These are phyloP conservation scores for Diaporthe sp. DNA, from an alignment of 2,329 filamentous ascomycete genomes.

Conservation along the genomic window DNA sequence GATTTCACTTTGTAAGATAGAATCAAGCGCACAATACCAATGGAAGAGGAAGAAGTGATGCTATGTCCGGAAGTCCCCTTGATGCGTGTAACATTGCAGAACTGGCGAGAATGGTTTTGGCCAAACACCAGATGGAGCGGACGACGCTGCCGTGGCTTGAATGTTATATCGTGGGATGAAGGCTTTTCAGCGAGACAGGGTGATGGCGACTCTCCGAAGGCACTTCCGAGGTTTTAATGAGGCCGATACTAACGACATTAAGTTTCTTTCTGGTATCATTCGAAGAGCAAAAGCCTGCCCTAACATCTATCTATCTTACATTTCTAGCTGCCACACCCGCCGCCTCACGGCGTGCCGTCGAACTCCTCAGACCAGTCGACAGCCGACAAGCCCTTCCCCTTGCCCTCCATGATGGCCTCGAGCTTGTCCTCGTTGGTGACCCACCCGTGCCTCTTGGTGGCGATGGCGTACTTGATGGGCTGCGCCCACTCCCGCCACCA, in stretches of 20 bases:
- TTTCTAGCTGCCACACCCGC: not conserved
- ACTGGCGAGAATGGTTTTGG: too few species aligned
- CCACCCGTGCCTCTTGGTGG: slow-evolving; percentile 56
- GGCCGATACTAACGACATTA: too few species aligned
- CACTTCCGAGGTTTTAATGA: too few species aligned
- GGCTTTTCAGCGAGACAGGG: too few species aligned
- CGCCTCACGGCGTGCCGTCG: not conserved
- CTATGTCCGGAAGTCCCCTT: not conserved
- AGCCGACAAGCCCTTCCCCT: slow-evolving; percentile 51
- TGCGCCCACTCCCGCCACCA: slow-evolving; percentile 69
- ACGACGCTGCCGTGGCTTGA: not conserved
- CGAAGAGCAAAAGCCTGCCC: not conserved
- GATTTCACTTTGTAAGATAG: slow-evolving; percentile 18
- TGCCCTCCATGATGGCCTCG: slow-evolving; percentile 65
- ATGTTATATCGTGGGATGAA: not conserved
- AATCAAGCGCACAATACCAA: not conserved
- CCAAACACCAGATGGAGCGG: not conserved
- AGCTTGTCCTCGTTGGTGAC: slow-evolving; percentile 68
- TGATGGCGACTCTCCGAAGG: not conserved
- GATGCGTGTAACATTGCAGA: too few species aligned
- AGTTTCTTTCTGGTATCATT: not conserved
- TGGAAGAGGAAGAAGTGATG: not conserved
- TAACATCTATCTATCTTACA: not conserved
- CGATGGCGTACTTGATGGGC: slow-evolving; percentile 56
- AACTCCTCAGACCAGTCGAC: slow-evolving; percentile 60